Percentiles rank a stretch among this genome's conserved stretches.
phyloP scores from a whole-genome alignment of 2,329 filamentous ascomycete species.

The Alternaria dauci region DNA sequence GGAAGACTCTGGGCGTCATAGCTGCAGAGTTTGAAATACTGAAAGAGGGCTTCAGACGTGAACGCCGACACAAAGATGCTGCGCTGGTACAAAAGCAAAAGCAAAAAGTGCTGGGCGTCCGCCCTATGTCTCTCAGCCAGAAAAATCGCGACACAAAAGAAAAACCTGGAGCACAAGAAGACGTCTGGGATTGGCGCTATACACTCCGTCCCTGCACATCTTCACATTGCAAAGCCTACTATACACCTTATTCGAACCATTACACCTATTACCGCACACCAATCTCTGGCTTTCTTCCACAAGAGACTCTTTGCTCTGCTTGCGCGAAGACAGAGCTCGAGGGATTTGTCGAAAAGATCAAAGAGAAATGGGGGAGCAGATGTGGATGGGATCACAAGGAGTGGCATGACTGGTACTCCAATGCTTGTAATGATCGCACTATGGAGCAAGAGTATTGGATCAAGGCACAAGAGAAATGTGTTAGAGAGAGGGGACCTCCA shows the following conservation, averaged over 20 bases:
- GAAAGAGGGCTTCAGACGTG: slow-evolving; percentile 25
- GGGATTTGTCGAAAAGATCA: slow-evolving; percentile 25
- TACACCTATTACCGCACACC: slow-evolving; percentile 37
- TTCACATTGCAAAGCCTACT: slow-evolving; percentile 28
- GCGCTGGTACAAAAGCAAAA: slow-evolving; percentile 22
- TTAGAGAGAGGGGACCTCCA: slow-evolving; percentile 27
- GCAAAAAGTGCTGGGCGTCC: slow-evolving; percentile 23
- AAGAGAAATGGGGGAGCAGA: slow-evolving; percentile 33
- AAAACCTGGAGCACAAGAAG: neutral
- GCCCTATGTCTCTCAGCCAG: neutral
- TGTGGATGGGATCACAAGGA: slow-evolving; percentile 33
- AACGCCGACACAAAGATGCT: slow-evolving; percentile 20
- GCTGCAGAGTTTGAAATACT: slow-evolving; percentile 41
- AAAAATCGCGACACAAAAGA: slow-evolving; percentile 3
- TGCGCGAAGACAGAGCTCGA: slow-evolving; percentile 40
- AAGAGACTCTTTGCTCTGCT: slow-evolving; percentile 35
- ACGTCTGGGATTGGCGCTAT: slow-evolving; percentile 40
- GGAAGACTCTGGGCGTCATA: slow-evolving; percentile 41
- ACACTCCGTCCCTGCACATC: slow-evolving; percentile 37
- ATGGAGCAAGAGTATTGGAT: slow-evolving; percentile 41
- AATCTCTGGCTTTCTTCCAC: slow-evolving; percentile 23
- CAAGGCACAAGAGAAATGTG: slow-evolving; percentile 39
- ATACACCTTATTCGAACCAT: slow-evolving; percentile 37
- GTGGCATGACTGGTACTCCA: slow-evolving; percentile 39
- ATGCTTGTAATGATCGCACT: slow-evolving; percentile 26